These are phyloP conservation scores for Syzygium malaccense DNA, from an alignment of 441 rosid genomes.

Conservation along the genomic window DNA sequence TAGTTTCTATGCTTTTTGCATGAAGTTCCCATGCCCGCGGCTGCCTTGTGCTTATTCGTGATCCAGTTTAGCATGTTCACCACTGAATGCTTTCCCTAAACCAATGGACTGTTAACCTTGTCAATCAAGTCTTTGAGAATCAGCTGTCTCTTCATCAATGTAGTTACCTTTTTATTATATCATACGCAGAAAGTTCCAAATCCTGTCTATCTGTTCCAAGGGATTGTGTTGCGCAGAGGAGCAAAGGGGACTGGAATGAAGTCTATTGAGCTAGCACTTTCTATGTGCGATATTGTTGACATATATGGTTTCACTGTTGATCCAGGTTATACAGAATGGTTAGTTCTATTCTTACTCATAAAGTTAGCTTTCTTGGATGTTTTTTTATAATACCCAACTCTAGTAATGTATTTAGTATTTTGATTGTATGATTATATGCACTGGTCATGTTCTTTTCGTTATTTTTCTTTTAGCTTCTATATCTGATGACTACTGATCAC, in stretches of 20 bases:
- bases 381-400: neutral
- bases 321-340: constrained; percentile 99
- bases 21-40: neutral
- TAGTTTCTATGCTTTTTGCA: neutral
- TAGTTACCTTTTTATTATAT: constrained; percentile 1
- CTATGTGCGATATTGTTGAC: constrained; percentile 94
- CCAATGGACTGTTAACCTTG: neutral
- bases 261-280: constrained; percentile 90
- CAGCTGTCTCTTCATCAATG: neutral
- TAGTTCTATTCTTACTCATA: constrained; percentile 9
- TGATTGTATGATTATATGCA: neutral
- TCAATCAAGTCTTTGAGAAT: neutral
- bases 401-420: neutral
- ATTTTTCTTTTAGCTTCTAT: neutral
- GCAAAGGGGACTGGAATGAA: constrained; percentile 99
- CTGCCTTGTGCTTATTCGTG: neutral
- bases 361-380: neutral
- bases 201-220: constrained; percentile 99
- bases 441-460: neutral
- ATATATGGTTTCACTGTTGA: constrained; percentile 99
- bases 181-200: constrained; percentile 72
- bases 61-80: neutral
- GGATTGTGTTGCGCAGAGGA: constrained; percentile 92
- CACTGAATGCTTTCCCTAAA: neutral
- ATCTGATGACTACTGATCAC: neutral